phyloP scores from a whole-genome alignment of 345 rosid species.

The Linum trigynum region DNA sequence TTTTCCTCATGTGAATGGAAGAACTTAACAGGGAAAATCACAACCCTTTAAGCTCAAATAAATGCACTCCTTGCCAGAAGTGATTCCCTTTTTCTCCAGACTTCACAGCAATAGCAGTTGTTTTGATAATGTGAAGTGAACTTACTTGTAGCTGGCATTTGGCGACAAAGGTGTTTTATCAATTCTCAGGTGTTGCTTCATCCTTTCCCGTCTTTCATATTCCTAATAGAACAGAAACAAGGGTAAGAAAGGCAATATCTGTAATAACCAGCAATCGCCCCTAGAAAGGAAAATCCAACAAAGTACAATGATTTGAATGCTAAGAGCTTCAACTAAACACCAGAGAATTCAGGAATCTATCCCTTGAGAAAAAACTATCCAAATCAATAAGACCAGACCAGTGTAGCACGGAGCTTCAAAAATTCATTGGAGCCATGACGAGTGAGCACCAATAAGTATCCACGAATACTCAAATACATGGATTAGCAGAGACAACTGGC shows the following conservation, averaged over 20 bases:
- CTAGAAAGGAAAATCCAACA: not conserved
- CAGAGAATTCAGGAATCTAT: too few species aligned
- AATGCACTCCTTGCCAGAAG: not conserved
- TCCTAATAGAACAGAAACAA: slow-evolving; percentile 32
- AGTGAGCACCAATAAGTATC: not conserved
- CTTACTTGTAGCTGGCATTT: slow-evolving; percentile 64
- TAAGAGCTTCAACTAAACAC: too few species aligned
- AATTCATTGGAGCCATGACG: too few species aligned
- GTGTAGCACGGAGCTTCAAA: too few species aligned
- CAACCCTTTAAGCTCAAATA: not conserved
- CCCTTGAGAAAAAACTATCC: too few species aligned
- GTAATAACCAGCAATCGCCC: not conserved
- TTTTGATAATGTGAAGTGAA: not conserved
- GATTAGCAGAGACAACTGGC: too few species aligned
- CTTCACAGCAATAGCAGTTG: not conserved
- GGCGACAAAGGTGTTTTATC: slow-evolving; percentile 56
- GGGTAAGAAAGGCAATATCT: not conserved
- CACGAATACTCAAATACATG: too few species aligned
- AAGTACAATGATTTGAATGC: not conserved
- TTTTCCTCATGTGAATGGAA: too few species aligned
- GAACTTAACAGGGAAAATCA: not conserved
- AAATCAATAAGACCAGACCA: too few species aligned
- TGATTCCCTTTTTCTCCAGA: not conserved
- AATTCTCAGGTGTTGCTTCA: slow-evolving; percentile 51
- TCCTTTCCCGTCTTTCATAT: slow-evolving; percentile 70